Evolutionary conservation across 2,329 filamentous ascomycete genomes (phyloP), one percentile per base, ranked within the genome.

Genomic region (Pyricularia pennisetigena): DNA sequence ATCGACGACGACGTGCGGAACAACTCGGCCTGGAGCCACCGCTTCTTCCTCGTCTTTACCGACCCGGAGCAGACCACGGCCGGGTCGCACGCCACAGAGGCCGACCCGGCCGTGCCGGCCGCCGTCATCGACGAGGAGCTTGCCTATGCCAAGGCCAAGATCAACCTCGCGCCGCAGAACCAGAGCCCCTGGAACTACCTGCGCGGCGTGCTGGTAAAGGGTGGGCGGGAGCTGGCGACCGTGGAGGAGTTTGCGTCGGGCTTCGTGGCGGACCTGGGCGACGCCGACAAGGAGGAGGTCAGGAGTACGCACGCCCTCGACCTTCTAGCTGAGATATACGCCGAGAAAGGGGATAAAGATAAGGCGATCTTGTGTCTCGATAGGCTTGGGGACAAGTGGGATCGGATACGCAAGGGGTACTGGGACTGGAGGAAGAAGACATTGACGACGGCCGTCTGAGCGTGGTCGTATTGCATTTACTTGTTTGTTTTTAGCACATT

Each of bases 1-100:
- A 85, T 99, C 69, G 82, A 87, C 69, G 82, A 87, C 41, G 95
- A 99, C 78, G 88, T 98, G 69, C 86, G 94, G 74, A 99, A 99
- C 81, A 99, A 99, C 78, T 95, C 91, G 63, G 95, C 94, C 20
- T 99, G 95, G 95, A 96, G 94, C 72, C 94, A 99, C 82, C 89
- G 95, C 67, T 98, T 95, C 83, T 97, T 94, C 77, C 77, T 98
- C n/a, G 88, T 94, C 23, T 97, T 97, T 72, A 85, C 86, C 76
- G 82, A 85, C 82, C 89, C 83, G 24, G 80, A 73, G 1, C 73
- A 80, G 28, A 79, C 81, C 14, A 87, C 85, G 0, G 74, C 79
- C 4, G 80, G 76, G n/a, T 76, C 77, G 8, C 80, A 80, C 30
- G 82, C 85, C 2, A 86, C 83, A 0, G 81, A 83, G 68, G 75